Evolutionary conservation across 176 grass and related monocot genomes (phyloP), one percentile per base, ranked within the genome.

Genomic region (Saccharum officinarum): DNA sequence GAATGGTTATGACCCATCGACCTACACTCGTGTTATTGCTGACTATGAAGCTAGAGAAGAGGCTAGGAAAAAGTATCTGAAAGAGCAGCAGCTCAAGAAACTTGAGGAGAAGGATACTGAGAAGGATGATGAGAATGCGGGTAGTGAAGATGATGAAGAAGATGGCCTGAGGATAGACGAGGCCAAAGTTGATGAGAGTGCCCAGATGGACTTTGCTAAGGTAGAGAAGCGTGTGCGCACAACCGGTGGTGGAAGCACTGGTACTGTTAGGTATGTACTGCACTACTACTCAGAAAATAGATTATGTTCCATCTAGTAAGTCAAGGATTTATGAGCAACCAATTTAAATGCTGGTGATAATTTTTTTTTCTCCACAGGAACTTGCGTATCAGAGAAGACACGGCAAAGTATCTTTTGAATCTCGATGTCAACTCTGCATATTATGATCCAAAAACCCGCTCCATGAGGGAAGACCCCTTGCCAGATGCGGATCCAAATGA

Each of bases 191-290:
- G 97, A 96, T 57, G 97, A 98, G 88, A 95, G 93, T 71, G 89
- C 89, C 22, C 97, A 98, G 54, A 98, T 96, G 97, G 97, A 98
- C 62, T 98, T 98, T 55, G 93, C 97, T 34, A 98, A 98, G 86
- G 97, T 98, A 44, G 93, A 96, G 90, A 98, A 98, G 65, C 88
- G 93, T 88, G 97, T 98, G 30, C 89, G 93, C 69, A 98, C 97
- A 63, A 98, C 93, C 13, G 93, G 97, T 23, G 97, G 93, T 92
- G 97, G 97, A 75, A 98, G 97, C 86, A 98, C 97, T 15, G 97
- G 93, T 87, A 98, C 96, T 79, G 93, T 98, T 15, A 98, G 95
- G 92, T 94, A 80, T 62, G 70, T 60, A 9, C 30, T 75, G n/a
- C 34, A 68, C 54, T 75, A 6, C 30, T 68, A 23, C 34, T 75